A percentile compares a stretch with the other conserved stretches of the same genome.
Evolutionary conservation across 345 rosid genomes (phyloP).

Genomic region (Eutrema japonicum): DNA sequence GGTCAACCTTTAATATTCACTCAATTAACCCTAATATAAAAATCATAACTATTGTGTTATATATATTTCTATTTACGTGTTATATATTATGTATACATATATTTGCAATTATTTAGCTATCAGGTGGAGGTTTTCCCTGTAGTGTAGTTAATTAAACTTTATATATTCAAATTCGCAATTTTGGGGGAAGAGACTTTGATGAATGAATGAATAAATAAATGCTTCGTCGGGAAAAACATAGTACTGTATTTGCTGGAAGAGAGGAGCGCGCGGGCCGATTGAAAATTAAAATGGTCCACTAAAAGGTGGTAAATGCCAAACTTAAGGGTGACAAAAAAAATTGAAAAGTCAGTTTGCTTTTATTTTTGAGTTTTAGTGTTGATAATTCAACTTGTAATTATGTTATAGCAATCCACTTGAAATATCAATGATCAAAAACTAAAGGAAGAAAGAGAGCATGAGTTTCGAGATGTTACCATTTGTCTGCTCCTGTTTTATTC

Average conservation of each 20-base stretch:
- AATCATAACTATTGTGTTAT: too few species aligned
- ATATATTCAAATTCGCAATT: too few species aligned
- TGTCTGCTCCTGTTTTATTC: conserved; percentile 13
- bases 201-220: too few species aligned
- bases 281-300: conserved; percentile 27
- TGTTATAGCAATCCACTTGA: conserved; percentile 27
- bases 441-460: conserved; percentile 1
- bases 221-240: too few species aligned
- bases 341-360: conserved; percentile 33
- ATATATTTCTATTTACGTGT: too few species aligned
- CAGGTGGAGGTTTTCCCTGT: too few species aligned
- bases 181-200: too few species aligned
- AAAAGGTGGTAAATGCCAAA: conserved; percentile 21
- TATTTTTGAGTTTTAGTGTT: conserved; percentile 25
- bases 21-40: too few species aligned
- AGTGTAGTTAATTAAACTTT: too few species aligned
- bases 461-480: conserved; percentile 22
- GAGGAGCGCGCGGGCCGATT: conserved; percentile 15
- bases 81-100: too few species aligned
- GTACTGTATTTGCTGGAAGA: neutral
- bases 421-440: conserved; percentile 1
- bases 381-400: conserved; percentile 35
- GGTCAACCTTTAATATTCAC: too few species aligned
- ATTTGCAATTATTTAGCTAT: too few species aligned
- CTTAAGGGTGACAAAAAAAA: conserved; percentile 28